Conservation (phyloP, 805 yeast genomes). For the Cyberlindnera euphorbiiphila region DNA sequence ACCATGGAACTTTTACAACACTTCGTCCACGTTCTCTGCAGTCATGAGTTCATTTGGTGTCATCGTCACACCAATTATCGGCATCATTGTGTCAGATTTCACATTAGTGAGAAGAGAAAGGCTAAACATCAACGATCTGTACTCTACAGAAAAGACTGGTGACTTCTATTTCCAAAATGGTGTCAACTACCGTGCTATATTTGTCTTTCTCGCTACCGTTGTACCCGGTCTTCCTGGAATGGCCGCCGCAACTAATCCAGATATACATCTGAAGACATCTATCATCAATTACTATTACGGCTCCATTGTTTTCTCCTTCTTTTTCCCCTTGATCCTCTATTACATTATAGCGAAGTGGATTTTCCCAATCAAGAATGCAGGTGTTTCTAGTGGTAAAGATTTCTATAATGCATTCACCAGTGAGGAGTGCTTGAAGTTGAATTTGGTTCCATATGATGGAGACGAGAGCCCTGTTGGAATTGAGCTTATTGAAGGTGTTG, state of each 20-base stretch:
- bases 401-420: constrained; percentile 28
- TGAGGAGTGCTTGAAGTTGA: constrained; percentile 26
- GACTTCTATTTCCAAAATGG: constrained; percentile 31
- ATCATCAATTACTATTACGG: constrained; percentile 30
- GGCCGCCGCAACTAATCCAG: constrained; percentile 30
- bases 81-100: constrained; percentile 35
- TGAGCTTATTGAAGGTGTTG: constrained; percentile 8
- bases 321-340: constrained; percentile 28
- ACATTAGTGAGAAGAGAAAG: constrained; percentile 31
- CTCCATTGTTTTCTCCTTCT: constrained; percentile 30
- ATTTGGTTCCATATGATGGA: constrained; percentile 23
- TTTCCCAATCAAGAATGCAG: constrained; percentile 25
- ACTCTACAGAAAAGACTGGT: constrained; percentile 28
- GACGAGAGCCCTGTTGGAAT: constrained; percentile 1
- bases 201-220: constrained; percentile 28
- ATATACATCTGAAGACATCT: constrained; percentile 21
- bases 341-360: constrained; percentile 24
- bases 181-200: constrained; percentile 29
- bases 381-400: constrained; percentile 24
- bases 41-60: constrained; percentile 39
- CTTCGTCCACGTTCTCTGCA: constrained; percentile 32
- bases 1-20: constrained; percentile 39
- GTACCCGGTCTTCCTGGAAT: constrained; percentile 40
- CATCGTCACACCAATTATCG: constrained; percentile 35
- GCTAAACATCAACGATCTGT: constrained; percentile 34